Evolutionary conservation across 2,329 filamentous ascomycete genomes (phyloP).

Genomic region (Alternaria infectoria): DNA sequence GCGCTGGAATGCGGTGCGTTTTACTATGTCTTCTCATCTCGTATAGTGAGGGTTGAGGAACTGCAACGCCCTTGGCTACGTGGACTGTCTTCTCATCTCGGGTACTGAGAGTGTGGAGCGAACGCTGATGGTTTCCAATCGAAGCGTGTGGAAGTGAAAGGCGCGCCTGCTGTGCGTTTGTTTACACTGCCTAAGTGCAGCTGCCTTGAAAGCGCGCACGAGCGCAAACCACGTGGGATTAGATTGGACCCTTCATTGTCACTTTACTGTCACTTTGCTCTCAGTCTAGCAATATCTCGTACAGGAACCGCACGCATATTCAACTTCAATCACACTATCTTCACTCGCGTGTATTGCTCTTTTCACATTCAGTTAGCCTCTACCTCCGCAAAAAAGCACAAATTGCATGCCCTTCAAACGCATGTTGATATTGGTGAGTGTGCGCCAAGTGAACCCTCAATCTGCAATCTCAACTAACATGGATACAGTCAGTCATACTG

Average conservation of each 20-base stretch:
- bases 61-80: background rate
- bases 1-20: background rate
- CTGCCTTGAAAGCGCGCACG: background rate
- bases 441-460: background rate
- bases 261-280: background rate
- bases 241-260: background rate
- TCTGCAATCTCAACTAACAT: background rate
- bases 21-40: background rate
- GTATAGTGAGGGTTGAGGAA: background rate
- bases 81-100: background rate
- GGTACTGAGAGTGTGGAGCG: background rate
- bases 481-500: background rate
- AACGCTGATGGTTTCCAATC: background rate
- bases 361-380: background rate
- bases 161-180: background rate
- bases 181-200: background rate
- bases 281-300: background rate
- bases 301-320: background rate
- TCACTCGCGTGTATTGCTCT: background rate
- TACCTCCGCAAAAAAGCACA: background rate
- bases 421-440: background rate
- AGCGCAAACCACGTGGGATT: background rate
- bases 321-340: background rate
- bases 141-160: background rate
- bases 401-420: background rate